These are phyloP conservation scores for Exserohilum rostratum DNA, from an alignment of 2,329 filamentous ascomycete species.

Conservation along the genomic window DNA sequence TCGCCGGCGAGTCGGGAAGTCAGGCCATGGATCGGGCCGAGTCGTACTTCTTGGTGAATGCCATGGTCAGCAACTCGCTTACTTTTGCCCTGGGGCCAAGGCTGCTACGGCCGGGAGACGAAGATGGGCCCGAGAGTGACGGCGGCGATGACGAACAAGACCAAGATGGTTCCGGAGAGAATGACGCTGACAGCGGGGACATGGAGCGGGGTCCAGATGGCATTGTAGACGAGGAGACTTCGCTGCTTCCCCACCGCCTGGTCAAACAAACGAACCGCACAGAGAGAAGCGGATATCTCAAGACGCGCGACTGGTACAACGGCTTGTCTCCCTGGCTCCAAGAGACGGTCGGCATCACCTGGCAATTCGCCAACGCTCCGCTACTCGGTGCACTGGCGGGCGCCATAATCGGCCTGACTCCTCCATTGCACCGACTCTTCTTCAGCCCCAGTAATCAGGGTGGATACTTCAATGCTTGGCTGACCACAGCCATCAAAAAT, in stretches of 20 bases:
- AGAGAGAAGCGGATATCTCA: conserved; percentile 42
- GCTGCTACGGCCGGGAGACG: conserved; percentile 58
- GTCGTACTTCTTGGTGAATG: conserved; percentile 70
- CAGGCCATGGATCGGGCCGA: conserved; percentile 65
- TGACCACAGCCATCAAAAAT: conserved; percentile 66
- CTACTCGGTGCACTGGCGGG: conserved; percentile 66
- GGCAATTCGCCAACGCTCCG: conserved; percentile 65
- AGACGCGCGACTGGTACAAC: conserved; percentile 44
- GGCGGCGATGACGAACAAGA: conserved; percentile 4
- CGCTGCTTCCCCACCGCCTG: conserved; percentile 56
- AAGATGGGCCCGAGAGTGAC: conserved; percentile 49
- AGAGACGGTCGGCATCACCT: conserved; percentile 50
- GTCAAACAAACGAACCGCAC: conserved; percentile 35
- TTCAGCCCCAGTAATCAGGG: conserved; percentile 64
- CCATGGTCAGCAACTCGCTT: conserved; percentile 67
- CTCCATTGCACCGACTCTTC: conserved; percentile 65
- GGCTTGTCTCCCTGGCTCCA: conserved; percentile 48
- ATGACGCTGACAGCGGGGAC: conserved; percentile 25
- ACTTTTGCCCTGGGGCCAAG: conserved; percentile 69
- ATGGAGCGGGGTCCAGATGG: conserved; percentile 34
- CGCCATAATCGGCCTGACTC: conserved; percentile 64
- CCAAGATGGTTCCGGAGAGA: conserved; percentile 25
- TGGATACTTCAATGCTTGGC: conserved; percentile 70
- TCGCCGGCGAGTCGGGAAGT: conserved; percentile 50
- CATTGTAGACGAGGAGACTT: conserved; percentile 55